Evolutionary conservation across 2,329 filamentous ascomycete genomes (phyloP), one percentile per base, ranked within the genome.

Genomic region (Helotiales sp.): DNA sequence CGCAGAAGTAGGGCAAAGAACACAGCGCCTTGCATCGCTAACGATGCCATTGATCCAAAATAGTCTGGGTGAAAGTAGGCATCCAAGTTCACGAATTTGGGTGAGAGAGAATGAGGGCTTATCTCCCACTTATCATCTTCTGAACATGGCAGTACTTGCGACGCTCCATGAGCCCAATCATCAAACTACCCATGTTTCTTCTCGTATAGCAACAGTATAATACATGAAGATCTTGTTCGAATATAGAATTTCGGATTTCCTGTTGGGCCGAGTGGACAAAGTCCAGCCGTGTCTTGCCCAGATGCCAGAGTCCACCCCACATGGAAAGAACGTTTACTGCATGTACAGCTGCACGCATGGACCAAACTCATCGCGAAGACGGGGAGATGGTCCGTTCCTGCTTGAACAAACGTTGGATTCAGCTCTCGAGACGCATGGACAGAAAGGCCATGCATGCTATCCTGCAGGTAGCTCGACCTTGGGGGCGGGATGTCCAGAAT

Each of bases 71-170:
- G 20, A 40, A 57, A 22, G 6, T 17, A 34, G 10, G 24, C 5
- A 3, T 17, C 22, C 54, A 4, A 26, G 13, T 55, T 22, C 11
- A 17, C 26, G 54, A 17, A 37, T 34, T 37, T 57, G 54, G 54
- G n/a, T 40, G 54, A 57, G 54, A 10, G 54, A 40, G 54, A 57
- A 6, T 57, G 54, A 57, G 54, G 54, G 54, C 20, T 26, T 57
- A 40, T 40, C 54, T 57, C n/a, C 30, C 8, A 57, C 54, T 57
- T 57, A 37, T 57, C 20, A 57, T 24, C 54, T 24, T 37, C 10
- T 37, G 54, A 34, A 6, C 10, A 57, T 20, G 32, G 40, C 30
- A 24, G 26, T 4, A 57, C 4, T 24, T 5, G 15, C 10, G n/a
- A 32, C 32, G 17, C 54, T 22, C 11, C 32, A 17, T 20, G 15